phyloP scores from a whole-genome alignment of 192 early-diverging fungal genomes.

The Coemansia sp. region DNA sequence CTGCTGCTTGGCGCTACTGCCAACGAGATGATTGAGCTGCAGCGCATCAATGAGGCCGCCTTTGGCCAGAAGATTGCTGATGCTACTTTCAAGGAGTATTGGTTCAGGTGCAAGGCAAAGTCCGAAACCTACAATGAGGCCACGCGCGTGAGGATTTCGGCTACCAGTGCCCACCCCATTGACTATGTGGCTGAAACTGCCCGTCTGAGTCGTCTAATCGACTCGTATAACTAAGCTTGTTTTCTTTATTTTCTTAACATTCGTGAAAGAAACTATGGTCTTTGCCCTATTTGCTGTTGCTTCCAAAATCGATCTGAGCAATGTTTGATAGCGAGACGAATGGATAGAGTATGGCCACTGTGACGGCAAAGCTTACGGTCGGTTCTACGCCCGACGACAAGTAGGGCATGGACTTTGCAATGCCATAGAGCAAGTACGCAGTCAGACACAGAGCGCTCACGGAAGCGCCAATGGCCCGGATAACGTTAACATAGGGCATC shows the following conservation, averaged over 20 bases:
- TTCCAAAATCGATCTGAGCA: not conserved
- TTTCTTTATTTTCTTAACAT: slow-evolving; percentile 1
- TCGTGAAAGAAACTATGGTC: not conserved
- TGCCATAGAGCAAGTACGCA: not conserved
- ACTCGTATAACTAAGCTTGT: slow-evolving; percentile 18
- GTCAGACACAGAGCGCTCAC: not conserved
- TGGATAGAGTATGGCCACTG: not conserved
- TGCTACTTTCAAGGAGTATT: slow-evolving; percentile 66
- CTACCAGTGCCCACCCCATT: slow-evolving; percentile 53
- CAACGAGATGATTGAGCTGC: slow-evolving; percentile 63
- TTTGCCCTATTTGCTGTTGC: not conserved
- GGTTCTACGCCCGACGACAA: not conserved
- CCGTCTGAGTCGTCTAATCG: slow-evolving; percentile 52
- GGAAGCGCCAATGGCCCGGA: not conserved
- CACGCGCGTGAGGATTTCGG: slow-evolving; percentile 52
- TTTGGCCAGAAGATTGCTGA: slow-evolving; percentile 57
- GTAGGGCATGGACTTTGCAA: slow-evolving; percentile 5
- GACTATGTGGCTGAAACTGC: slow-evolving; percentile 61
- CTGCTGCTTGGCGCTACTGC: slow-evolving; percentile 69
- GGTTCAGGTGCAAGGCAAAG: slow-evolving; percentile 77
- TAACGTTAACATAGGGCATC: not conserved
- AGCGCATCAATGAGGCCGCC: slow-evolving; percentile 48
- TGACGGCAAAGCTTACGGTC: not conserved
- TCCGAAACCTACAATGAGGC: slow-evolving; percentile 76
- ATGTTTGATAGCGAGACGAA: not conserved